Conservation (phyloP, 768 basidiomycete genomes). For the Amanita brunnescens region DNA sequence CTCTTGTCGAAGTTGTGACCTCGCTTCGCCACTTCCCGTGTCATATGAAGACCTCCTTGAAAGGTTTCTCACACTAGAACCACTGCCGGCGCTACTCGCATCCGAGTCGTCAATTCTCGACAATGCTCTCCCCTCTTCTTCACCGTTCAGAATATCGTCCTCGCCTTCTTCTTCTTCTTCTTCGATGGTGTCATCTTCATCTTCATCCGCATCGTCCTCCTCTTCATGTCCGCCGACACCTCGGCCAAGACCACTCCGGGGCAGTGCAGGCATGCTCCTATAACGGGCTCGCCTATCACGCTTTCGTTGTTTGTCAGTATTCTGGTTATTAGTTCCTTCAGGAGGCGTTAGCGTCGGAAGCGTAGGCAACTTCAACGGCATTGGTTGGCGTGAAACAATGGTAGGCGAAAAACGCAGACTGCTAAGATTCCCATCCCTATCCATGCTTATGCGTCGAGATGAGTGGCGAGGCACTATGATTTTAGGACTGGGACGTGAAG, state of each 20-base stretch:
- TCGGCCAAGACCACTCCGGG: slow-evolving; percentile 18
- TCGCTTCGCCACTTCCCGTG: not conserved
- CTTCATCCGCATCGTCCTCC: slow-evolving; percentile 28
- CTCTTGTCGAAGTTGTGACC: not conserved
- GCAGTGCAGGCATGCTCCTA: slow-evolving; percentile 43
- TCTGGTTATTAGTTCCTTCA: slow-evolving; percentile 11
- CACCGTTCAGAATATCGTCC: slow-evolving; percentile 16
- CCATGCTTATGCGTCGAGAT: not conserved
- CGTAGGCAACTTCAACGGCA: slow-evolving; percentile 32
- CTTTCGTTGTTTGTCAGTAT: slow-evolving; percentile 15
- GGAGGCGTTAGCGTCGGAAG: slow-evolving; percentile 12
- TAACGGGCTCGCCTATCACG: slow-evolving; percentile 31
- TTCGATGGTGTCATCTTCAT: slow-evolving; percentile 25
- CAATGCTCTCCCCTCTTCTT: slow-evolving; percentile 13
- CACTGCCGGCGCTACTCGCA: slow-evolving; percentile 1
- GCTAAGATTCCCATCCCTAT: slow-evolving; percentile 6
- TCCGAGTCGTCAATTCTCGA: slow-evolving; percentile 5
- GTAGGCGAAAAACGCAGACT: slow-evolving; percentile 22
- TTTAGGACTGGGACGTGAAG: not conserved
- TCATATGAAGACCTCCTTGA: not conserved
- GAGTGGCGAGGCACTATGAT: not conserved
- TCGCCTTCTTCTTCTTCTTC: slow-evolving; percentile 18
- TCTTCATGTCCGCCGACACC: slow-evolving; percentile 25
- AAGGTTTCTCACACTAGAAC: not conserved
- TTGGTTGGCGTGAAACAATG: slow-evolving; percentile 20